Evolutionary conservation across 2,329 filamentous ascomycete species (phyloP), one percentile per base, ranked within the genome.

Genomic region (Parastagonospora avenae): DNA sequence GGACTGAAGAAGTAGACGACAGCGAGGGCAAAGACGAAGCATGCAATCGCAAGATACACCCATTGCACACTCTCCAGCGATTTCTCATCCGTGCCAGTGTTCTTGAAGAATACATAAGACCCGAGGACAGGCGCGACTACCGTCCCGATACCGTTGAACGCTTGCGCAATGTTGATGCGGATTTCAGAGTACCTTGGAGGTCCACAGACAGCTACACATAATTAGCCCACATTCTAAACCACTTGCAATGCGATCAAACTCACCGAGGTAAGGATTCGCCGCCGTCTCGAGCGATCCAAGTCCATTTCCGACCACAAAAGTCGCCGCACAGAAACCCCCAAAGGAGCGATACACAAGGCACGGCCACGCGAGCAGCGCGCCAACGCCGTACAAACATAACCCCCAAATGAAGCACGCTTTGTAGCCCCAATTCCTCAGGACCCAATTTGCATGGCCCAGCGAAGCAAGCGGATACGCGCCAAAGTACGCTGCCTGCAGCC

Each of bases 21-120:
- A 0, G 83, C 80, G 1, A 87, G 76, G 8, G 81, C 50, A 54
- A 79, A 81, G 24, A 85, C 83, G 51, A 87, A 87, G 55, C 76
- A 76, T 2, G 84, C 85, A 29, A 87, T 84, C 4, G 81, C 84
- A 2, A 87, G 77, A 60, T 88, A 88, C 1, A 83, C 80, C 82
- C 83, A 87, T 65, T 87, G 85, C 8, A 87, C 84, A 46, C 82
- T 86, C 57, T 77, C 73, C 46, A 87, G 68, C 2, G 79, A 77
- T n/a, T 78, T 68, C 8, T 70, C 72, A 42, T 76, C 77, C 30
- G 81, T 75, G 30, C 78, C 75, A 0, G 78, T 80, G 44, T 82
- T 74, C 36, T 80, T 79, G 68, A 87, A 87, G 72, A 88, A 86
- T 42, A 86, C 84, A 42, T 83, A 81, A 2, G 79, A 80, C 0